Evolutionary conservation across 23 red algal species (phyloP), one percentile per base, ranked within the genome.

Genomic region (Gracilaria gracilis): DNA sequence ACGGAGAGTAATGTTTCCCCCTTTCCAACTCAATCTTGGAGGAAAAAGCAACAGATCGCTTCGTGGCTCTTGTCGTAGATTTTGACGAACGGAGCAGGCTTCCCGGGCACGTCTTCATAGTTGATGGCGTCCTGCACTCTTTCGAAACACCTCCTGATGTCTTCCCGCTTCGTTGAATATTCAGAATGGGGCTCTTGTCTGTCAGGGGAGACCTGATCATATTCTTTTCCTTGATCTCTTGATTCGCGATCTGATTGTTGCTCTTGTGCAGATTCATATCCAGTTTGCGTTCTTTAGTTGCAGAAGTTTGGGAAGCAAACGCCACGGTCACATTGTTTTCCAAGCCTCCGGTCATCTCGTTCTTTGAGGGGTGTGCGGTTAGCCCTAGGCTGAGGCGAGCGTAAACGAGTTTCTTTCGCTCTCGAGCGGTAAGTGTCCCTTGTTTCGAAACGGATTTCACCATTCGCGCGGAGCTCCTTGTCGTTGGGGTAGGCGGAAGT

Each of bases 1-100:
- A 64, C 57, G 83, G 83, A 71, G 83, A 86, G 27, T 86, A 86
- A 46, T 86, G 83, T 3, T 61, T 64, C 53, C 83, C 83, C 17
- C 47, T 54, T 29, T 57, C 83, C 14, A 86, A 46, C 55, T 83
- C 80, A 83, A 83, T 83, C 29, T 20, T 47, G 17, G 57, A 25
- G 46, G 80, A 55, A 35, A 83, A 83, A 39, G 23, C 61, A 62
- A 83, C 80, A 33, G 57, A 66, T 25, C 61, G 57, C 5, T 57
- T 61, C 54, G 46, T 59, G 27, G 24, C 15, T 44, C 38, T 16
- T 14, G 2, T 46, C 6, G 80, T 61, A 1, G 77, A 62, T 21
- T 81, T 81, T 19, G 69, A 75, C 0, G 69, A 75, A 12, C 69
- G 69, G 44, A 75, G 69, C 69, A 75, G 36, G 69, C 69, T 46